Percentiles rank a stretch among this genome's conserved stretches.
These are phyloP conservation scores for Eucalyptus melliodora DNA, from an alignment of 345 rosid species.

Conservation along the genomic window DNA sequence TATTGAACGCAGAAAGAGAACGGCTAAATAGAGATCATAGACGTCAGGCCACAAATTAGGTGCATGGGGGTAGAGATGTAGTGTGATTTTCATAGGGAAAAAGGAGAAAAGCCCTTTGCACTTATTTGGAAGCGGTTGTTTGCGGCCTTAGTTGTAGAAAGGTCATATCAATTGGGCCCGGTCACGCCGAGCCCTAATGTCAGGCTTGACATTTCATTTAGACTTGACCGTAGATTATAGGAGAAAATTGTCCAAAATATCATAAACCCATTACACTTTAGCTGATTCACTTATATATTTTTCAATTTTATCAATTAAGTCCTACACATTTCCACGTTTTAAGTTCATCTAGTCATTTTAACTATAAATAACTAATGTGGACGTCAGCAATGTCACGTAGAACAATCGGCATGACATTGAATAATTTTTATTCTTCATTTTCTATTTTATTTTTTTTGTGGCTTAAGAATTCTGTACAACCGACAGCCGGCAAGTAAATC, in stretches of 20 bases:
- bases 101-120: neutral
- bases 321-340: no score
- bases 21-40: neutral
- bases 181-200: neutral
- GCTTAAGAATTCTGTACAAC: no score
- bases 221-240: neutral
- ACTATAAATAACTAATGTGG: no score
- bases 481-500: no score
- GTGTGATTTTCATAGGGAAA: neutral
- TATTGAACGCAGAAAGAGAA: neutral
- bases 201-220: neutral
- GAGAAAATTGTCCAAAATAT: neutral
- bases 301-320: no score
- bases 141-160: neutral
- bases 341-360: no score
- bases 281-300: accelerated
- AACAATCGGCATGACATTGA: no score
- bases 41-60: neutral
- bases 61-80: neutral
- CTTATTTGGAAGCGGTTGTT: neutral
- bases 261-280: no score
- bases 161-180: neutral
- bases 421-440: no score
- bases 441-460: no score
- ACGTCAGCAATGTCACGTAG: no score